Conservation (phyloP, 148 eudicot species). For the Mesembryanthemum crystallinum region DNA sequence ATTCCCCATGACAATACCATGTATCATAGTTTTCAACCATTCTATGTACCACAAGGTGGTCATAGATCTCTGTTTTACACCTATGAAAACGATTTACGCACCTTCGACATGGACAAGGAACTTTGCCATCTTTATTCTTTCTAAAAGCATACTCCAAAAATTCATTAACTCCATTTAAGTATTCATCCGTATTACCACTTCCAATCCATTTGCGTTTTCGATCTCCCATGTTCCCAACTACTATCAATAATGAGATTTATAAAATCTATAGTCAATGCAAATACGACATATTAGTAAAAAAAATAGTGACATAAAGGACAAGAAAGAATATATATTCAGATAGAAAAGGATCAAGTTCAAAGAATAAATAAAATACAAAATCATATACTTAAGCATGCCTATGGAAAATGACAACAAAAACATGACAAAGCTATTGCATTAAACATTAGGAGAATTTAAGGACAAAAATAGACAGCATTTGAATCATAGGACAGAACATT, state of each 20-base stretch:
- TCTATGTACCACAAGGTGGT: background rate
- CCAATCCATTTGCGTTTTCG: background rate
- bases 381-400: no score
- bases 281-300: no score
- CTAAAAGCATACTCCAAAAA: slow-evolving; percentile 13
- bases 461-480: slow-evolving; percentile 37
- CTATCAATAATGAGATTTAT: no score
- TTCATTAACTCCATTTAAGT: background rate
- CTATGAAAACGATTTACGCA: slow-evolving; percentile 5
- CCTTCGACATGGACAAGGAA: background rate
- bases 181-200: background rate
- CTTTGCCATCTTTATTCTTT: background rate
- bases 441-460: slow-evolving; percentile 27
- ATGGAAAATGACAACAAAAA: no score
- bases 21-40: background rate
- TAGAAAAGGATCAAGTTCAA: no score
- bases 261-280: no score
- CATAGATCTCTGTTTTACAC: background rate
- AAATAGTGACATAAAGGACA: background rate
- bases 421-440: no score
- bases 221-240: background rate
- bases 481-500: slow-evolving; percentile 37
- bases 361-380: no score
- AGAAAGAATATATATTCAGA: no score
- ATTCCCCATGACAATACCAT: background rate